phyloP scores from a whole-genome alignment of 2,329 filamentous ascomycete species.

The Lecanicillium sp. region DNA sequence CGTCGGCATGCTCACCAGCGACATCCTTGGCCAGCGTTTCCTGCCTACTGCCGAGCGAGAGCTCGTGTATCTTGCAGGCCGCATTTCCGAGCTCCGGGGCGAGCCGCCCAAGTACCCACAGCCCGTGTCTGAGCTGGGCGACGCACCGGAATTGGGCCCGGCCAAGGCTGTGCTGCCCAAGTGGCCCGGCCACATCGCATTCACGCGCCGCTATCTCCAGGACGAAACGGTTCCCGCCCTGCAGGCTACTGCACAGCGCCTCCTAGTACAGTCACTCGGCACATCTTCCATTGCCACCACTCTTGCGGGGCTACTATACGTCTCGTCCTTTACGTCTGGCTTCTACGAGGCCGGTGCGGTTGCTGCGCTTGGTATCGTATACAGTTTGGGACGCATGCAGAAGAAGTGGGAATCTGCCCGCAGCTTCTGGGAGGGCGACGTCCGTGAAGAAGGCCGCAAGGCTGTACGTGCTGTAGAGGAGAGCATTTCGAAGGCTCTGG shows the following conservation, averaged over 20 bases:
- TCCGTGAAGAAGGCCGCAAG: constrained; percentile 61
- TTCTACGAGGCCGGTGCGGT: constrained; percentile 58
- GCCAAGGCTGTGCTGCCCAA: constrained; percentile 28
- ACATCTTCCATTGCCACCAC: constrained; percentile 59
- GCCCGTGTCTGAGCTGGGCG: constrained; percentile 22
- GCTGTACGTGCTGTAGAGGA: constrained; percentile 52
- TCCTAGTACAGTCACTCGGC: constrained; percentile 69
- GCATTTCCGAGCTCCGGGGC: constrained; percentile 50
- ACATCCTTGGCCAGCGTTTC: constrained; percentile 72
- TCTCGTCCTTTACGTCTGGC: constrained; percentile 46
- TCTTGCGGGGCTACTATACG: constrained; percentile 50
- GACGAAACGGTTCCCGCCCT: constrained; percentile 63
- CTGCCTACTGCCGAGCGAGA: constrained; percentile 72
- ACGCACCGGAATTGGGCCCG: background rate
- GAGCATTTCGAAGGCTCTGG: constrained; percentile 43
- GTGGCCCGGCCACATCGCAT: constrained; percentile 72
- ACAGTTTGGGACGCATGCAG: constrained; percentile 55
- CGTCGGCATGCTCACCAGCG: constrained; percentile 73
- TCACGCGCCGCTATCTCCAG: constrained; percentile 61
- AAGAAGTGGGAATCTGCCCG: constrained; percentile 56
- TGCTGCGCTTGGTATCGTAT: constrained; percentile 54
- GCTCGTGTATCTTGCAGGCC: constrained; percentile 76
- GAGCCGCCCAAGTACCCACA: constrained; percentile 29
- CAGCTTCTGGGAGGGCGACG: constrained; percentile 58
- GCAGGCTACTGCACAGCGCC: constrained; percentile 65